These are phyloP conservation scores for Circinella minor DNA, from an alignment of 371 early-diverging fungal species.

Conservation along the genomic window DNA sequence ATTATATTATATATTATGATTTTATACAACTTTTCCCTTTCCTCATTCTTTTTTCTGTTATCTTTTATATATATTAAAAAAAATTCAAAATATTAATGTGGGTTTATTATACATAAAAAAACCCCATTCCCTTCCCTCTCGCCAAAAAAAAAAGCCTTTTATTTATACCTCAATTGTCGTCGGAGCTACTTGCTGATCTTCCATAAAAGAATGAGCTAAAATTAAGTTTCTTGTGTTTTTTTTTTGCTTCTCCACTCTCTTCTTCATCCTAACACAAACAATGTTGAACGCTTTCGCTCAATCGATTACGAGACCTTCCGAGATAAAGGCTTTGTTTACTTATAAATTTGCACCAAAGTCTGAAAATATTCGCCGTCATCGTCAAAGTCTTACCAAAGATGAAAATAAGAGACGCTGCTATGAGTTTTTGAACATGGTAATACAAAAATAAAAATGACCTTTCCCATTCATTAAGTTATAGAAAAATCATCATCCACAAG, in stretches of 20 bases:
- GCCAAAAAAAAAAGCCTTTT: too few relatives aligned
- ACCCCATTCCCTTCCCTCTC: too few relatives aligned
- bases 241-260: slow-evolving; percentile 3
- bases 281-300: slow-evolving; percentile 55
- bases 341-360: slow-evolving; percentile 75
- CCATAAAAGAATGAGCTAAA: too few relatives aligned
- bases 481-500: neutral
- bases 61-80: neutral
- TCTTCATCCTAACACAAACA: slow-evolving; percentile 3
- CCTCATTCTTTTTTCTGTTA: too few relatives aligned
- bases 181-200: too few relatives aligned
- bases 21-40: too few relatives aligned
- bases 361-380: slow-evolving; percentile 50
- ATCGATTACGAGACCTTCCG: slow-evolving; percentile 83
- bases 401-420: slow-evolving; percentile 79
- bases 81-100: neutral
- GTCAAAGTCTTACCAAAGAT: slow-evolving; percentile 54
- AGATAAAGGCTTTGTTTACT: slow-evolving; percentile 79
- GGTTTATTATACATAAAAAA: too few relatives aligned
- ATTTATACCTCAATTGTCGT: too few relatives aligned
- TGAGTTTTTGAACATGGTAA: slow-evolving; percentile 79
- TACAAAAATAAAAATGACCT: neutral
- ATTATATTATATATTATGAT: neutral
- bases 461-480: too few relatives aligned
- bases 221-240: neutral